Evolutionary conservation across 352 stramenopile species (phyloP).

Genomic region (Discostella stelligera): DNA sequence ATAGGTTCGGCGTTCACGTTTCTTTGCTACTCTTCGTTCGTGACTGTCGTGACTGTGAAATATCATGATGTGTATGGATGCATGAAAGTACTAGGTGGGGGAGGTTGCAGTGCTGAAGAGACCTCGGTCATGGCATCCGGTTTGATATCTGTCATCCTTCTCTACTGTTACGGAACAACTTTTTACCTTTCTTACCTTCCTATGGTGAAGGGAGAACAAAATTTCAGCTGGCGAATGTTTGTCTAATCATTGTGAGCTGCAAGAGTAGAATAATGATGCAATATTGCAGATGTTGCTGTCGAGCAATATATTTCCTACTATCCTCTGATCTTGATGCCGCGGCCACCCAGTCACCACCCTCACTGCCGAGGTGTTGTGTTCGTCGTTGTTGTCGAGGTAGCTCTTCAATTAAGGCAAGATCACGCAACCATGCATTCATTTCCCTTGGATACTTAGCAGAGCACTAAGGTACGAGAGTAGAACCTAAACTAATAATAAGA

Average conservation of each 20-base stretch:
- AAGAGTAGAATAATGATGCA: neutral
- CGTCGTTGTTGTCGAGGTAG: too few species aligned
- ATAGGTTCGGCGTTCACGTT: constrained; percentile 45
- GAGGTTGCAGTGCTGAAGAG: constrained; percentile 40
- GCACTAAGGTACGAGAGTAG: too few species aligned
- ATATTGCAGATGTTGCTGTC: neutral
- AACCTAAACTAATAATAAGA: too few species aligned
- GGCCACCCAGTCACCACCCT: too few species aligned
- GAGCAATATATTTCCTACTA: neutral
- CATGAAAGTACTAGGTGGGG: constrained; percentile 43
- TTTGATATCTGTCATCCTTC: constrained; percentile 28
- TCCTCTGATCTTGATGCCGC: neutral
- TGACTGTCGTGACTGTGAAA: constrained; percentile 43
- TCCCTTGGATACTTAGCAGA: too few species aligned
- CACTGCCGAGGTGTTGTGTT: too few species aligned
- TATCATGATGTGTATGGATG: constrained; percentile 48
- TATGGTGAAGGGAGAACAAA: constrained; percentile 44
- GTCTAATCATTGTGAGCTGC: constrained; percentile 2
- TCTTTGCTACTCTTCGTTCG: constrained; percentile 45
- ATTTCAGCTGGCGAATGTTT: constrained; percentile 42
- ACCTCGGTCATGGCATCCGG: constrained; percentile 24
- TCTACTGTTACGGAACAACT: constrained; percentile 49
- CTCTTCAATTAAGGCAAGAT: too few species aligned
- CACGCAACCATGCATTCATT: too few species aligned
- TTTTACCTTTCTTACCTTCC: constrained; percentile 47